Conservation (phyloP, 257 asterid genomes). For the Prunella vulgaris region DNA sequence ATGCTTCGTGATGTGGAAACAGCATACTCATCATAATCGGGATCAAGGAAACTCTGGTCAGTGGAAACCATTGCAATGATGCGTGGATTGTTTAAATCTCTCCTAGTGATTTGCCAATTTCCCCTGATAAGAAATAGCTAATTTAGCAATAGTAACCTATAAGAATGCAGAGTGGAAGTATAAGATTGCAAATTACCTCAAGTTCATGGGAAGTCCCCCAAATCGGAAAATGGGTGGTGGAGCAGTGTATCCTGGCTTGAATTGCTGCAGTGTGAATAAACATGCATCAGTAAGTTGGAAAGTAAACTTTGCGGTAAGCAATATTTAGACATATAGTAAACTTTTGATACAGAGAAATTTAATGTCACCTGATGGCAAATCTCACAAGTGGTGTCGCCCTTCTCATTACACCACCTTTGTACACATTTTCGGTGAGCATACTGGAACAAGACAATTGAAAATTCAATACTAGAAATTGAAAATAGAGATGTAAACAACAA, state of each 20-base stretch:
- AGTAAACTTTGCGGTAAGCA: neutral
- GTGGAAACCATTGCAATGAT: slow-evolving; percentile 76
- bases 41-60: slow-evolving; percentile 46
- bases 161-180: neutral
- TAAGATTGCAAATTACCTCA: slow-evolving; percentile 43
- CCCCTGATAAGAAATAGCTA: slow-evolving; percentile 54
- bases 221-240: slow-evolving; percentile 84
- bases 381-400: slow-evolving; percentile 94
- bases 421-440: slow-evolving; percentile 95
- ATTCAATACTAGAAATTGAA: neutral
- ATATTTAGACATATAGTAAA: neutral
- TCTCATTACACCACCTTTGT: slow-evolving; percentile 97
- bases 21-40: slow-evolving; percentile 55
- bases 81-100: slow-evolving; percentile 65
- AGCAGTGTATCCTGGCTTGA: slow-evolving; percentile 88
- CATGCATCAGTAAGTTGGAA: neutral
- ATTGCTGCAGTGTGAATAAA: slow-evolving; percentile 50
- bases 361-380: slow-evolving; percentile 87
- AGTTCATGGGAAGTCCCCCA: slow-evolving; percentile 75
- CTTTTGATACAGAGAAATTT: neutral
- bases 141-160: slow-evolving; percentile 11
- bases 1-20: slow-evolving; percentile 66
- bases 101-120: slow-evolving; percentile 82
- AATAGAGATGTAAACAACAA: neutral
- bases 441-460: slow-evolving; percentile 35